A percentile compares a stretch with the other conserved stretches of the same genome.
These are phyloP conservation scores for Asterionellopsis glacialis DNA, from an alignment of 108 stramenopile species.

Conservation along the genomic window DNA sequence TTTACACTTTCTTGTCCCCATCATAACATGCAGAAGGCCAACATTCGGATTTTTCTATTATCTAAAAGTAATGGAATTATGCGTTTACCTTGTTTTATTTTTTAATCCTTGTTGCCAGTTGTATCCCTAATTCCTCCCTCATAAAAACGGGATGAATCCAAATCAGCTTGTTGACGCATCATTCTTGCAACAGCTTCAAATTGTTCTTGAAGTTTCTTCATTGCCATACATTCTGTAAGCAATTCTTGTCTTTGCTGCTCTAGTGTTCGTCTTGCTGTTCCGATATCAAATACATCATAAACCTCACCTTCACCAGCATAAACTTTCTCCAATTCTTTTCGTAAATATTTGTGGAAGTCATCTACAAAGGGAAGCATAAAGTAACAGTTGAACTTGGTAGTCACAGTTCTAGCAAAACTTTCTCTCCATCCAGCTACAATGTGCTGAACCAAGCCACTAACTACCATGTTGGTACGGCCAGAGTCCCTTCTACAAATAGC, in stretches of 20 bases:
- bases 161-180: slow-evolving; percentile 57
- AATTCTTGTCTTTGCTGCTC: slow-evolving; percentile 61
- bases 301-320: slow-evolving; percentile 48
- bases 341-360: slow-evolving; percentile 79
- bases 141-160: no score
- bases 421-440: slow-evolving; percentile 86
- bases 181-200: slow-evolving; percentile 68
- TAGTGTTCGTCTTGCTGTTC: slow-evolving; percentile 44
- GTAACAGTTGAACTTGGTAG: slow-evolving; percentile 92
- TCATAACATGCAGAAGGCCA: no score
- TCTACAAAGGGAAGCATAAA: slow-evolving; percentile 91
- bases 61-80: no score
- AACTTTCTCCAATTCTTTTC: slow-evolving; percentile 64
- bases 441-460: slow-evolving; percentile 85
- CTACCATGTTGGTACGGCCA: slow-evolving; percentile 75
- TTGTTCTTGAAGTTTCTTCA: slow-evolving; percentile 77
- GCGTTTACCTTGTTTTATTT: no score
- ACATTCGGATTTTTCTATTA: no score
- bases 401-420: slow-evolving; percentile 74
- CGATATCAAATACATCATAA: slow-evolving; percentile 62
- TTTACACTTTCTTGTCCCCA: no score
- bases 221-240: slow-evolving; percentile 76
- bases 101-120: no score
- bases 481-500: slow-evolving; percentile 73
- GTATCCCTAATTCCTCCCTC: no score